phyloP scores from a whole-genome alignment of 1,284 basidiomycete genomes.

The Ganoderma leucocontextum region DNA sequence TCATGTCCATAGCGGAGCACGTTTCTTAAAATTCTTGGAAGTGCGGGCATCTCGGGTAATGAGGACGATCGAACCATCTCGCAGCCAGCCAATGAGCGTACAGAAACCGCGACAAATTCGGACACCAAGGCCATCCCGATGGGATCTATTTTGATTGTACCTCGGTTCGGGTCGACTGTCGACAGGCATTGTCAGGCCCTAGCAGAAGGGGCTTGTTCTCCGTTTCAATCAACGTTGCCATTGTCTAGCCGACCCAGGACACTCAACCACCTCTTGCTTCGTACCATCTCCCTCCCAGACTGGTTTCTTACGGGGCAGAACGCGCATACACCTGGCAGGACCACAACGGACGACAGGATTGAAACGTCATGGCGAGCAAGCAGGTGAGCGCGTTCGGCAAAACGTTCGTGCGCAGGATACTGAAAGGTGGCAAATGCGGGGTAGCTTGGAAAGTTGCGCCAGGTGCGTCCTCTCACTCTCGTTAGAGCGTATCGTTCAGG shows the following conservation, averaged over 20 bases:
- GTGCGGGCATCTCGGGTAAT: slow-evolving; percentile 1
- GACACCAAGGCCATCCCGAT: slow-evolving; percentile 36
- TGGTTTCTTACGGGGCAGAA: slow-evolving; percentile 3
- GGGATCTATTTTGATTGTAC: slow-evolving; percentile 30
- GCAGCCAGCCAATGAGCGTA: slow-evolving; percentile 27
- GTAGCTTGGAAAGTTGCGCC: slow-evolving; percentile 47
- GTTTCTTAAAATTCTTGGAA: not conserved
- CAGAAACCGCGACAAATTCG: slow-evolving; percentile 16
- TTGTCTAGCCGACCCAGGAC: slow-evolving; percentile 8
- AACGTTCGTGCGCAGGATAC: slow-evolving; percentile 7
- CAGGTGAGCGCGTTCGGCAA: slow-evolving; percentile 38
- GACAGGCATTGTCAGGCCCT: slow-evolving; percentile 14
- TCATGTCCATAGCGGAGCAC: not conserved
- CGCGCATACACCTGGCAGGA: not conserved
- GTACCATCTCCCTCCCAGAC: slow-evolving; percentile 6
- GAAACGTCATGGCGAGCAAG: slow-evolving; percentile 43
- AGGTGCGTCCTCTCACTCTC: slow-evolving; percentile 35
- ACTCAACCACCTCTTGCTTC: not conserved
- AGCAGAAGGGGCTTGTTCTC: slow-evolving; percentile 22
- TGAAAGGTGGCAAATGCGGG: slow-evolving; percentile 3
- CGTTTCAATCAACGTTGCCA: slow-evolving; percentile 31
- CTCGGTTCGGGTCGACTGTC: slow-evolving; percentile 18
- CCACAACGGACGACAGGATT: not conserved
- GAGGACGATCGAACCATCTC: slow-evolving; percentile 31
- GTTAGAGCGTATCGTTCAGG: not conserved